Evolutionary conservation across 78 protist species (phyloP), one percentile per base, ranked within the genome.

Genomic region (Dictyostelium brefeldianum): DNA sequence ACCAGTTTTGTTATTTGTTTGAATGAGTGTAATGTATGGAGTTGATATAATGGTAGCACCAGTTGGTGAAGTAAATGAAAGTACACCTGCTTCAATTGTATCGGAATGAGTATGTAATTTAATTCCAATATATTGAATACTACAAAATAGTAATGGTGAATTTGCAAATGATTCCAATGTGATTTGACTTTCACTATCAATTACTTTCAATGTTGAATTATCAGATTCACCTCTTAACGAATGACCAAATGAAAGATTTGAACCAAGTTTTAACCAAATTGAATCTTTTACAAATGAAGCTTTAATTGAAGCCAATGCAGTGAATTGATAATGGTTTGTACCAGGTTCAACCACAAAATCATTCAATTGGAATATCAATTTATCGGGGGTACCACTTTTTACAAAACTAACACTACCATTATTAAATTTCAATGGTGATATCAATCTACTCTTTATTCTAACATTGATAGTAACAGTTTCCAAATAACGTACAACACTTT

Each of bases 121-220:
- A 18, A 87, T 50, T 1, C 85, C 84, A 77, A 87, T 78, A 73
- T 87, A 87, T 78, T 87, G 93, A 5, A 87, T 46, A 62, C 73
- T 50, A 5, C 10, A 87, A 25, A 87, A 75, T 3, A 87, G 50
- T 9, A 87, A 51, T 50, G 93, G 85, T 5, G 48, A 17, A 43
- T 51, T 74, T n/a, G 93, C 77, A 73, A 84, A 84, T 31, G 93
- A 77, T 46, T 87, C 93, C 17, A 87, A 70, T 18, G 71, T 87
- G 46, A 87, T 87, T 10, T n/a, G 47, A 4, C 80, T 64, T 18
- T 74, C 78, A 15, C 83, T 87, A 22, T 87, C 93, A 11, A 77
- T 78, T 8, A 87, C 50, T 50, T 74, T 59, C 4, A 87, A 64
- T 36, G 43, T 36, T 9, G 71, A 50, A 4, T 57, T 78, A 36